These are phyloP conservation scores for Clathrus columnatus DNA, from an alignment of 768 basidiomycete genomes.

Conservation along the genomic window DNA sequence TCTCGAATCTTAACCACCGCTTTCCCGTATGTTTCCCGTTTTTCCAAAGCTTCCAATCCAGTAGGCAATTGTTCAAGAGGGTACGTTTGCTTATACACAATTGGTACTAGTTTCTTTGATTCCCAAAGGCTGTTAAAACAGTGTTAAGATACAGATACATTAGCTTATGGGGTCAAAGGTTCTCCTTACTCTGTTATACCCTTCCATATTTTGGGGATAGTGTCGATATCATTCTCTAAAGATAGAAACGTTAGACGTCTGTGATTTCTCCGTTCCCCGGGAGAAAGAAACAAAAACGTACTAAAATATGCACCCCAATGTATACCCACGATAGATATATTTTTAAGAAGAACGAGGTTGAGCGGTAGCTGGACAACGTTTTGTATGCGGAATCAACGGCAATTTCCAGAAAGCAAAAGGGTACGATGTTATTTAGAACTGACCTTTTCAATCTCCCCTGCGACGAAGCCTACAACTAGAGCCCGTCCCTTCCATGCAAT, in stretches of 20 bases:
- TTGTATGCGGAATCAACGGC: conserved; percentile 1
- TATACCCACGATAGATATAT: conserved; percentile 73
- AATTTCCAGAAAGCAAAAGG: conserved; percentile 19
- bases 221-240: conserved; percentile 56
- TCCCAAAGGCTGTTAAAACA: conserved; percentile 48
- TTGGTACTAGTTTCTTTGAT: conserved; percentile 55
- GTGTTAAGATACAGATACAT: neutral
- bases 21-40: conserved; percentile 89
- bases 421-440: neutral
- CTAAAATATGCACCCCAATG: conserved; percentile 80
- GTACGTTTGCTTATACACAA: conserved; percentile 63
- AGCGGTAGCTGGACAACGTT: conserved; percentile 61
- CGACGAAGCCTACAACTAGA: conserved; percentile 90
- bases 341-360: conserved; percentile 70
- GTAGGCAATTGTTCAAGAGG: conserved; percentile 56
- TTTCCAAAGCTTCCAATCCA: conserved; percentile 69
- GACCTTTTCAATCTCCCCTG: conserved; percentile 77
- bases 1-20: conserved; percentile 59
- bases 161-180: neutral
- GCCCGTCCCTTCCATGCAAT: conserved; percentile 92
- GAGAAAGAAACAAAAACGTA: conserved; percentile 27
- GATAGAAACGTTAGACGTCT: neutral
- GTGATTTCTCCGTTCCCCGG: conserved; percentile 2
- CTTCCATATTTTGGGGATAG: conserved; percentile 62
- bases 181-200: conserved; percentile 51